Evolutionary conservation across 768 basidiomycete genomes (phyloP), one percentile per base, ranked within the genome.

Genomic region (Heimioporus sp.): DNA sequence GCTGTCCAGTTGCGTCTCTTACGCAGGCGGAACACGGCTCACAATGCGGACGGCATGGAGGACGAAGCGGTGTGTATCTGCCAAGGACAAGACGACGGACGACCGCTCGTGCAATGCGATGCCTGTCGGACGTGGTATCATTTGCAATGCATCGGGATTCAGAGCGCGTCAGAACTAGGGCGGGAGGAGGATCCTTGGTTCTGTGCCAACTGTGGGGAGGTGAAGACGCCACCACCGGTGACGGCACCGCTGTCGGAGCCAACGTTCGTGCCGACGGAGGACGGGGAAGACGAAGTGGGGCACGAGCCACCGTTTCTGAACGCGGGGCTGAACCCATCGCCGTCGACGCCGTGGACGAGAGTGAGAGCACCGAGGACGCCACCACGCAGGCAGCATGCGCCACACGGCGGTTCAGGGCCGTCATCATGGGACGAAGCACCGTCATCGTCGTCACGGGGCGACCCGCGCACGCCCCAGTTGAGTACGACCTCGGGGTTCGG

Each of bases 101-200:
- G 85, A n/a, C 79, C 83, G 52, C 75, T 89, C 42, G 91, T 92
- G 31, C 90, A 91, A 60, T 93, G 90, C 58, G 90, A 92, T 59
- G 76, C 77, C 5, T 93, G 90, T 65, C 75, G 81, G 63, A 83
- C 75, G 15, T 93, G 90, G 90, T 92, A 87, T 63, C 90, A 93
- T 68, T 75, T 90, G 31, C 71, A 80, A 40, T 93, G 90, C 67
- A 83, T 92, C 35, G 90, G 88, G 46, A 86, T 92, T 58, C 71
- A 69, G 46, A 77, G 75, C 58, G 76, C 81, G 32, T 68, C 76
- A 11, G 83, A 90, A 46, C 73, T 92, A 15, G 90, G 88, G 8
- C 78, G 69, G 44, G 87, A 89, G 62, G 87, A 90, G 59, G 88
- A 90, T 58, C 82, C 82, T 1, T 93, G 90, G 90, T 92, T 78